Evolutionary conservation across 2,329 filamentous ascomycete species (phyloP), one percentile per base, ranked within the genome.

Genomic region (Metarhizium humberi): DNA sequence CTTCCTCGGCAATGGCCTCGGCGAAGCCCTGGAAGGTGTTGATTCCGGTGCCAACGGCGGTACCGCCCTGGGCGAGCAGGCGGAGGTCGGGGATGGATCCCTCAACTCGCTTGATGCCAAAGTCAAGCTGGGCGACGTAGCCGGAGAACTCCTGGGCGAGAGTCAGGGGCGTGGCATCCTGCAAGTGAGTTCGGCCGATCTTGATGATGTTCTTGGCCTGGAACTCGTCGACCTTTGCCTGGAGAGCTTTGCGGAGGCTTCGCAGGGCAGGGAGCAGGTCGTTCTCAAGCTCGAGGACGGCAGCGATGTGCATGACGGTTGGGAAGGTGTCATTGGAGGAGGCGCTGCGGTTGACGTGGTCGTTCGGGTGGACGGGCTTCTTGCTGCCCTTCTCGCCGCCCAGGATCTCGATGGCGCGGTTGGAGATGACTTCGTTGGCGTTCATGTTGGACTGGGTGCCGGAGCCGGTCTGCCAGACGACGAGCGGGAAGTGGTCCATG

Each of bases 371-470:
- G 61, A 99, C 94, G 32, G 94, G 94, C 80, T 95, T 96, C 86
- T 97, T 97, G 82, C 79, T 86, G 65, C 94, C 94, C 89, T 91
- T 96, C 62, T 81, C 81, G 66, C 94, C 94, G 64, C 94, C 94
- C 54, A 97, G 82, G 61, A 97, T 95, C 79, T 97, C 92, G 73
- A 97, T 97, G 62, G 94, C 94, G 62, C 94, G 90, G 83, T 97
- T 99, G 62, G 92, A 96, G 74, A 99, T 97, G 74, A 99, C 94
- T 74, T 99, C 94, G 79, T 99, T 99, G 71, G 92, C 92, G 78
- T 99, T 99, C 94, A 97, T 97, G 84, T 96, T 97, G 73, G 92
- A 96, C 80, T 97, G 94, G 34, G 94, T 97, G 70, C 94, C 94
- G 52, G 94, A 97, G 61, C 94, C 94, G 54, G 94, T 99, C 80